phyloP scores from a whole-genome alignment of 2,329 filamentous ascomycete species.

The Endoconidiophora polonica region DNA sequence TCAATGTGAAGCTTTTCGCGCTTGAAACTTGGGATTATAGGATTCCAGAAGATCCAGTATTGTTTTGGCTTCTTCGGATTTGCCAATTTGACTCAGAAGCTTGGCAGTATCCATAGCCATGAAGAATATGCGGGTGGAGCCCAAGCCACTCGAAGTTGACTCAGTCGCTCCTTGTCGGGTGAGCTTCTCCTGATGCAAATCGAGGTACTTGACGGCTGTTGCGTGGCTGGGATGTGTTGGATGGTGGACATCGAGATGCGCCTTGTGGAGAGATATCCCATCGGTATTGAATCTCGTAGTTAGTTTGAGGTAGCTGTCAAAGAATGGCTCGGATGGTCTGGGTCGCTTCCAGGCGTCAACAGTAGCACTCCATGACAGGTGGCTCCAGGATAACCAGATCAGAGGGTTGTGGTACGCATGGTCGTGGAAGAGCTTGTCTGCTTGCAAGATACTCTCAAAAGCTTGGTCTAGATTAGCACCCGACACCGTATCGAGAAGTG shows the following conservation, averaged over 20 bases:
- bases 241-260: constrained; percentile 39
- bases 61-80: constrained; percentile 19
- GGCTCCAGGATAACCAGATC: constrained; percentile 26
- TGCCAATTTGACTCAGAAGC: constrained; percentile 20
- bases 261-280: constrained; percentile 28
- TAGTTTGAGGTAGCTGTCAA: constrained; percentile 35
- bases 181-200: constrained; percentile 11
- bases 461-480: constrained; percentile 30
- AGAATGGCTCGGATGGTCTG: constrained; percentile 30
- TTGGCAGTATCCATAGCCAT: constrained; percentile 22
- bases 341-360: constrained; percentile 30
- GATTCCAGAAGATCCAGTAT: constrained; percentile 17
- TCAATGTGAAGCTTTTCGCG: too few species aligned
- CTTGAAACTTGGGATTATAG: too few species aligned
- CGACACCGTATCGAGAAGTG: constrained; percentile 15
- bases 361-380: constrained; percentile 35
- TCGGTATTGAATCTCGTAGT: constrained; percentile 23
- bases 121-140: constrained; percentile 9
- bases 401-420: constrained; percentile 23
- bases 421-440: constrained; percentile 25
- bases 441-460: constrained; percentile 31
- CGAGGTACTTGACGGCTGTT: constrained; percentile 31
- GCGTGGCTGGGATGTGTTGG: constrained; percentile 32
- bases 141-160: not conserved
- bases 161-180: not conserved